Evolutionary conservation across 2,329 filamentous ascomycete genomes (phyloP).

Genomic region (Pestalotiopsis sp.): DNA sequence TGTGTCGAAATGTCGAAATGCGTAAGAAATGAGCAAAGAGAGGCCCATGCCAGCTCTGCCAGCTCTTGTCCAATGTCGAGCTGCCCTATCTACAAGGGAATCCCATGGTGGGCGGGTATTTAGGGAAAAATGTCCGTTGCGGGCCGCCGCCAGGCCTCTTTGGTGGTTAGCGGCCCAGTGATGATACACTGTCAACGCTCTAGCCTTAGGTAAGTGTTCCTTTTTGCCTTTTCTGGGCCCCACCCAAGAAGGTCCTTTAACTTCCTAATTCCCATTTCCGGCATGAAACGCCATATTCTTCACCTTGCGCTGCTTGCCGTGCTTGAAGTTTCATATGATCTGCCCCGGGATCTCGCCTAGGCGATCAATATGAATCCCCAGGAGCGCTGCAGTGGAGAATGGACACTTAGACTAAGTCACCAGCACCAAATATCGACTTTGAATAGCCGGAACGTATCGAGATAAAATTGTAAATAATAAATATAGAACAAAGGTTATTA

Average conservation of each 20-base stretch:
- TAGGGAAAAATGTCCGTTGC: background rate
- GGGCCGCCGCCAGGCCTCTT: background rate
- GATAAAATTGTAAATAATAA: too few species aligned
- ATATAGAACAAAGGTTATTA: too few species aligned
- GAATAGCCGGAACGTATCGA: too few species aligned
- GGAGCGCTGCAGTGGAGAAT: too few species aligned
- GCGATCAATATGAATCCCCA: background rate
- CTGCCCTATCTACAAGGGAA: background rate
- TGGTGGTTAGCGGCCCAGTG: background rate
- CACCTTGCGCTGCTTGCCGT: background rate
- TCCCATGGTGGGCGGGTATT: background rate
- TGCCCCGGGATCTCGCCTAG: background rate
- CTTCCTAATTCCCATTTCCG: background rate
- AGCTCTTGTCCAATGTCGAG: background rate
- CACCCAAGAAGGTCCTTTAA: background rate
- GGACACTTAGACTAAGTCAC: too few species aligned
- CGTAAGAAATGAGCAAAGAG: too few species aligned
- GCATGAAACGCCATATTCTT: slow-evolving; percentile 6
- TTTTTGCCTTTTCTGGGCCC: background rate
- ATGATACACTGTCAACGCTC: background rate
- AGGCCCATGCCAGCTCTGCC: too few species aligned
- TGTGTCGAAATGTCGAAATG: too few species aligned
- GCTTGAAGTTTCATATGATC: slow-evolving; percentile 7
- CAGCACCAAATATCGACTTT: too few species aligned
- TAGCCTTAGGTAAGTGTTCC: background rate